Evolutionary conservation across 2,329 filamentous ascomycete genomes (phyloP).

Genomic region (Cryphonectria japonica): DNA sequence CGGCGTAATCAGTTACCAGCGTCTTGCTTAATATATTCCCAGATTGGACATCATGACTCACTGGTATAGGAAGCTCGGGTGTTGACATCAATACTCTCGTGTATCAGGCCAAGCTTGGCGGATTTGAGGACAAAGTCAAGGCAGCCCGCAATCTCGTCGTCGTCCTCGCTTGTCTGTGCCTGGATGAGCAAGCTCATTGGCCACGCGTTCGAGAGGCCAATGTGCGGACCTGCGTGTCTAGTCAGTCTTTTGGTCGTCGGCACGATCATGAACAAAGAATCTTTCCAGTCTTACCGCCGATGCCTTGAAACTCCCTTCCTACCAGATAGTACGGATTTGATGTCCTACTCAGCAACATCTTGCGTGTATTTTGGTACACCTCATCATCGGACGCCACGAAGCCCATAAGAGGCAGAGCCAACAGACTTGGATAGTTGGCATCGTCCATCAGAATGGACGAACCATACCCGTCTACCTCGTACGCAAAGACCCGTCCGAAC

Average conservation of each 20-base stretch:
- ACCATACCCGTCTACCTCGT: conserved; percentile 86
- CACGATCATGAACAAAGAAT: neutral
- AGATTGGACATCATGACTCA: conserved; percentile 41
- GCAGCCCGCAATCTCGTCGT: conserved; percentile 77
- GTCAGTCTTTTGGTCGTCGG: conserved; percentile 21
- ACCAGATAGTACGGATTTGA: conserved; percentile 89
- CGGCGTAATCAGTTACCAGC: conserved; percentile 28
- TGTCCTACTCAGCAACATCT: conserved; percentile 69
- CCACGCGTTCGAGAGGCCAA: conserved; percentile 91
- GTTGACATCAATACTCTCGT: conserved; percentile 91
- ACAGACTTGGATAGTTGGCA: conserved; percentile 81
- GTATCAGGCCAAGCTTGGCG: conserved; percentile 77
- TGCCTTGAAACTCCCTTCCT: conserved; percentile 79
- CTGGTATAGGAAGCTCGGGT: conserved; percentile 70
- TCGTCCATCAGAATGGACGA: conserved; percentile 86
- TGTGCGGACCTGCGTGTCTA: conserved; percentile 57
- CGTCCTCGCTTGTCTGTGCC: conserved; percentile 83
- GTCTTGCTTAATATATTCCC: neutral
- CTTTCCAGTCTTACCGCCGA: conserved; percentile 67
- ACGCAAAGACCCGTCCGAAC: conserved; percentile 81
- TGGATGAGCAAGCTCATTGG: conserved; percentile 94
- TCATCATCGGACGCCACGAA: conserved; percentile 68
- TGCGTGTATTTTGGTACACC: conserved; percentile 86
- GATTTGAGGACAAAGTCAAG: conserved; percentile 76
- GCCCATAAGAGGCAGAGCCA: conserved; percentile 78